Percentiles rank a stretch among this genome's conserved stretches.
phyloP scores from a whole-genome alignment of 768 basidiomycete genomes.

The Collybia sp. region DNA sequence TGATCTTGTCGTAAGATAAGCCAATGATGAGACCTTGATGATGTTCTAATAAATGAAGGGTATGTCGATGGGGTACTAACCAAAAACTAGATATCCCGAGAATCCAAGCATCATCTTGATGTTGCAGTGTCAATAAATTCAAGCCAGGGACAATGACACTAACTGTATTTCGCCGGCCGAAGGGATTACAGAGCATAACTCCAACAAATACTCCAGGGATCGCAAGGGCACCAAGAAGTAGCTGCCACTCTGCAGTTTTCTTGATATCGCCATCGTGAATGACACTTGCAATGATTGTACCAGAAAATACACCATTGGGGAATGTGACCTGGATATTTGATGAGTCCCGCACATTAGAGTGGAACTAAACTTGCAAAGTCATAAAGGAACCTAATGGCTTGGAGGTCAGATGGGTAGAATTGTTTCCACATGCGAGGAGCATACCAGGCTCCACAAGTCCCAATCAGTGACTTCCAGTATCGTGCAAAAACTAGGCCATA shows the following conservation, averaged over 20 bases:
- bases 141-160: constrained; percentile 9
- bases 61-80: constrained; percentile 21
- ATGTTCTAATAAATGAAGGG: not conserved
- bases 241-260: constrained; percentile 62
- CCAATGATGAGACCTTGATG: constrained; percentile 51
- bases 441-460: constrained; percentile 71
- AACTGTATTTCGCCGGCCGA: constrained; percentile 57
- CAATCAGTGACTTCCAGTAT: constrained; percentile 68
- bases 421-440: constrained; percentile 4
- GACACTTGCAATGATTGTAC: constrained; percentile 55
- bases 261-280: constrained; percentile 53
- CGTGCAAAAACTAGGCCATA: constrained; percentile 54
- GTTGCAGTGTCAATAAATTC: not conserved
- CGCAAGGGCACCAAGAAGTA: constrained; percentile 57
- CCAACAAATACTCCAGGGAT: constrained; percentile 59
- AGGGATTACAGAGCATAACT: constrained; percentile 29
- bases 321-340: constrained; percentile 47
- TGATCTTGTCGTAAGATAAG: constrained; percentile 56
- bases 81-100: constrained; percentile 62
- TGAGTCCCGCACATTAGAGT: not conserved
- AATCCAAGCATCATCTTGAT: constrained; percentile 63
- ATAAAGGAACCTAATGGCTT: constrained; percentile 53
- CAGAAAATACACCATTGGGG: constrained; percentile 51
- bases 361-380: constrained; percentile 44
- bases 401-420: not conserved